These are phyloP conservation scores for Thelonectria rubi DNA, from an alignment of 2,329 filamentous ascomycete genomes.

Conservation along the genomic window DNA sequence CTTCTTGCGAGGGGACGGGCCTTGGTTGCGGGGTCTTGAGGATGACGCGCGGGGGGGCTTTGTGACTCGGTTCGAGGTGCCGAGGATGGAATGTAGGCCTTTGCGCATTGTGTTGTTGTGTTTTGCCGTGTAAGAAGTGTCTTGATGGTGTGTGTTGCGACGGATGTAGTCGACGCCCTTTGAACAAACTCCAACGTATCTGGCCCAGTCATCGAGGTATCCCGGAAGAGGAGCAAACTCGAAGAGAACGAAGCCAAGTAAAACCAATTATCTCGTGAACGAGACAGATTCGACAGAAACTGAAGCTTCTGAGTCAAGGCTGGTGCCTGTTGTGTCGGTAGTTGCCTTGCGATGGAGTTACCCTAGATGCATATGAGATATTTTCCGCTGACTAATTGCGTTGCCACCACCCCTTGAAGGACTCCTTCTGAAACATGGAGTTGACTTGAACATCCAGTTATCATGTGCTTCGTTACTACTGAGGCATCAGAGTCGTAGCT, in stretches of 20 bases:
- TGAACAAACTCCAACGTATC: background rate
- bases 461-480: too few species aligned
- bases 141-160: background rate
- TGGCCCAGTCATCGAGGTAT: too few species aligned
- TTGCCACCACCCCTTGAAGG: background rate
- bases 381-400: constrained; percentile 31
- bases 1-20: constrained; percentile 41
- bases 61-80: constrained; percentile 47
- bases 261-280: too few species aligned
- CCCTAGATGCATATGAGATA: background rate
- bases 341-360: background rate
- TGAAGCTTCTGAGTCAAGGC: background rate
- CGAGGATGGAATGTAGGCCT: constrained; percentile 51
- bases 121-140: background rate
- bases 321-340: constrained; percentile 9
- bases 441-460: too few species aligned
- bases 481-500: too few species aligned
- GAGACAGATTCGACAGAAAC: too few species aligned
- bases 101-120: constrained; percentile 40
- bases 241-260: too few species aligned
- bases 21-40: constrained; percentile 23
- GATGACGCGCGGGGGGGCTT: constrained; percentile 42
- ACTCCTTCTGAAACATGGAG: background rate
- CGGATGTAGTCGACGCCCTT: constrained; percentile 19
- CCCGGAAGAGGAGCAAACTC: too few species aligned